Base-by-base conservation (phyloP, 106 monocot species). In the Cymbidium sinense region DNA sequence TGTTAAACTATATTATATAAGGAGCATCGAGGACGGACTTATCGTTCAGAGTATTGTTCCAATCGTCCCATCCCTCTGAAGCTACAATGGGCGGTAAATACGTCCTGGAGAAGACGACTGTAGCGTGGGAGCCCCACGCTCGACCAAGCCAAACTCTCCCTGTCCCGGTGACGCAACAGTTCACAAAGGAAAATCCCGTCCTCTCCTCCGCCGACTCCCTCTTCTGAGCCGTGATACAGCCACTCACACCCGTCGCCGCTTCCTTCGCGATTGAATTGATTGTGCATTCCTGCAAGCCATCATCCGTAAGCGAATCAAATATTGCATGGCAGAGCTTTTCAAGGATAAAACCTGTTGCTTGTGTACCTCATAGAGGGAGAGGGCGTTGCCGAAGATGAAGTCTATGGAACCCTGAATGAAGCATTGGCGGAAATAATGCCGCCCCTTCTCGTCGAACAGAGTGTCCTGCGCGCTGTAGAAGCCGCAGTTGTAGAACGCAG, bases 201-300 rank as follows among this genome's bases (percentile, higher is more conserved):
- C 52, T 84, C 82, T 91, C 89, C 0, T 12, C 25, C 3, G 55
- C 51, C 5, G 87, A 80, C 35, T 76, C 78, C 83, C 87, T 78
- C 10, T 86, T 86, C 3, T 94, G 93, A 0, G 94, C 93, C 19
- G 93, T 89, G 77, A 94, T 81, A 75, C 83, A 81, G 30, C 93
- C 93, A 0, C 70, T 85, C 55, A 94, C 75, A 2, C 39, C 52
- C 15, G 19, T 15, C 30, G 71, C 75, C 43, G n/a, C 79, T 79
- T 75, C 82, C 51, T 77, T 76, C 7, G 93, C 93, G 27, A 88
- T 78, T 17, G 90, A 90, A 70, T 85, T 88, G 3, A 93, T 83
- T 18, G 64, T 77, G 79, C 90, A 90, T 27, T 81, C 82, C 89
- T 92, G 83, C 51, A 43, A 18, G 23, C n/a, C 43, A 17, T 35